Conservation (phyloP, 169 alveolate species). For the Plasmodium chabaudi region DNA sequence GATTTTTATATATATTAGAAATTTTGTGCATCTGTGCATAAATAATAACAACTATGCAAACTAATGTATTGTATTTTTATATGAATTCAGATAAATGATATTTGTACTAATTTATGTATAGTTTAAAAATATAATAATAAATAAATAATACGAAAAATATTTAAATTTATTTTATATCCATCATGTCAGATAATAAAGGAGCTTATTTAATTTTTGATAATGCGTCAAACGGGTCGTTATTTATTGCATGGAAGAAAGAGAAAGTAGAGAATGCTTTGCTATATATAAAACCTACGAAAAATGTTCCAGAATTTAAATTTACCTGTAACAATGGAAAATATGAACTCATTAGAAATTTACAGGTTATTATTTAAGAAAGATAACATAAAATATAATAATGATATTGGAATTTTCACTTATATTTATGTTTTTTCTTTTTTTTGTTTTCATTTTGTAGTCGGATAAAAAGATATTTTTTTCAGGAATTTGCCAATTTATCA, state of each 20-base stretch:
- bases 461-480: constrained; percentile 78
- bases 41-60: too few species aligned
- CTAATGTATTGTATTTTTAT: too few species aligned
- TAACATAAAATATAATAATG: neutral
- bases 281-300: constrained; percentile 71
- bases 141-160: constrained; percentile 1
- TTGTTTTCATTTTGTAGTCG: constrained; percentile 46
- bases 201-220: constrained; percentile 78
- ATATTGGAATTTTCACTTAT: neutral
- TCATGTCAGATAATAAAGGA: constrained; percentile 65
- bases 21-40: too few species aligned
- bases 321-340: constrained; percentile 72
- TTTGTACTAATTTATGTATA: neutral
- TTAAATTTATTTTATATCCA: constrained; percentile 4
- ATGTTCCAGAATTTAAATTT: constrained; percentile 78
- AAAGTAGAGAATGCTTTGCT: constrained; percentile 74
- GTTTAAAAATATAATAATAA: neutral
- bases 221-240: constrained; percentile 80
- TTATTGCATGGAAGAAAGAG: constrained; percentile 76
- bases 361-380: constrained; percentile 37
- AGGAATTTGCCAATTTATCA: constrained; percentile 79
- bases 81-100: too few species aligned
- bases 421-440: neutral
- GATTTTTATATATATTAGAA: too few species aligned
- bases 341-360: constrained; percentile 78